These are phyloP conservation scores for Ceriops tagal DNA, from an alignment of 345 rosid genomes.

Conservation along the genomic window DNA sequence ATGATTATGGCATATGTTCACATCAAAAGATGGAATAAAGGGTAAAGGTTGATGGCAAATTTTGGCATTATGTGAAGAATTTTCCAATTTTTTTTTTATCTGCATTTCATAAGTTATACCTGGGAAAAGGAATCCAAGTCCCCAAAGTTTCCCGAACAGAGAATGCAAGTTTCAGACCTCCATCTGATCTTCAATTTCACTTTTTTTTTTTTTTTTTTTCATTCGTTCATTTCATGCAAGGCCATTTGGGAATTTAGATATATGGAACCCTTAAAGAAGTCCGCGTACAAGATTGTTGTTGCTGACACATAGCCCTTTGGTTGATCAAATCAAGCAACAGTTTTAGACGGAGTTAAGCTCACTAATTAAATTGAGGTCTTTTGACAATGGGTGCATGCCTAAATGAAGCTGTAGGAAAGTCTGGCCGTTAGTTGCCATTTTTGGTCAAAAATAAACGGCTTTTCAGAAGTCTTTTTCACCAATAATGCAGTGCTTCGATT, in stretches of 20 bases:
- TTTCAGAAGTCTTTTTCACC: background rate
- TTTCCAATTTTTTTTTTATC: background rate
- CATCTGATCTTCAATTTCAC: background rate
- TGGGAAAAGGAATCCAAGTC: slow-evolving; percentile 17
- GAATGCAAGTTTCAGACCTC: slow-evolving; percentile 8
- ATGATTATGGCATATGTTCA: slow-evolving; percentile 4
- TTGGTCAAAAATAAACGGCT: too few species aligned
- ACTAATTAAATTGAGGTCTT: too few species aligned
- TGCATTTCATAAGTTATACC: background rate
- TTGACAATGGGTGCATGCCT: too few species aligned
- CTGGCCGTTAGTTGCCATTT: too few species aligned
- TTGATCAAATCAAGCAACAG: too few species aligned
- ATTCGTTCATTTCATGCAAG: slow-evolving; percentile 7
- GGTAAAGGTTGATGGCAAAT: background rate
- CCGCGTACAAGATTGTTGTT: background rate
- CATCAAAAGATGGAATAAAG: background rate
- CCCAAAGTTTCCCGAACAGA: slow-evolving; percentile 6
- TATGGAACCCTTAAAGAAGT: background rate
- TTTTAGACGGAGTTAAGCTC: too few species aligned
- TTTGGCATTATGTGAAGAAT: slow-evolving; percentile 15
- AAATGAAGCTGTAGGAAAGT: too few species aligned
- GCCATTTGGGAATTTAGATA: background rate
- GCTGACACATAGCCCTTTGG: too few species aligned
- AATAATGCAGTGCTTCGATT: too few species aligned
- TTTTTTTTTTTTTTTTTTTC: background rate